Conservation (phyloP, 257 asterid species). For the Capsicum rhomboideum region DNA sequence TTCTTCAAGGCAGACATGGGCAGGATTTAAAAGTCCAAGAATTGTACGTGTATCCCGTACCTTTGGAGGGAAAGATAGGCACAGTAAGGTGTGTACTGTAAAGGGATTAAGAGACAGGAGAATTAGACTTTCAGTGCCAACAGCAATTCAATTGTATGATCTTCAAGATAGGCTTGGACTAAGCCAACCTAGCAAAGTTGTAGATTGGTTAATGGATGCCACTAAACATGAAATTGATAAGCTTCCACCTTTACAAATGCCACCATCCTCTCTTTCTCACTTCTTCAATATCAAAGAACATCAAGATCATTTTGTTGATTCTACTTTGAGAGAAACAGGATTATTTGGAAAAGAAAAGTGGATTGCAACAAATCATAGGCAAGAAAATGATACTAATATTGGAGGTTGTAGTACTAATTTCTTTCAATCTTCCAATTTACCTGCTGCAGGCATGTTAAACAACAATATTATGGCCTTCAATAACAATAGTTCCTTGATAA, state of each 20-base stretch:
- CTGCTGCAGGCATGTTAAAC: background rate
- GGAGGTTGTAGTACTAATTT: slow-evolving; percentile 8
- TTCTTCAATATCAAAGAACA: background rate
- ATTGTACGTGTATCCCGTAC: slow-evolving; percentile 53
- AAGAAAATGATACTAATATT: no score
- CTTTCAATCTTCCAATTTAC: slow-evolving; percentile 35
- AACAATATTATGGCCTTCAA: background rate
- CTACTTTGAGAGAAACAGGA: background rate
- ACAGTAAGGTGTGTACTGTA: slow-evolving; percentile 68
- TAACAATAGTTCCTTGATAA: slow-evolving; percentile 2
- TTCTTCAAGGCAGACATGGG: slow-evolving; percentile 23
- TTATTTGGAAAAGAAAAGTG: slow-evolving; percentile 12
- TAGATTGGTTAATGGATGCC: slow-evolving; percentile 62
- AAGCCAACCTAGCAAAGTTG: slow-evolving; percentile 66
- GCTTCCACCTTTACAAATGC: slow-evolving; percentile 59
- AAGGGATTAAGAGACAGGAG: slow-evolving; percentile 61
- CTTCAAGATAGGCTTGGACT: slow-evolving; percentile 70
- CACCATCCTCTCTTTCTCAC: slow-evolving; percentile 11
- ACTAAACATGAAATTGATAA: slow-evolving; percentile 48
- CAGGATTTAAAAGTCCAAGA: slow-evolving; percentile 51
- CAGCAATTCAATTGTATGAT: slow-evolving; percentile 62
- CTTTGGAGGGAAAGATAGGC: slow-evolving; percentile 71
- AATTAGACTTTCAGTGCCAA: slow-evolving; percentile 62
- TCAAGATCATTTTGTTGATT: background rate
- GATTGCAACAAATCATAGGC: slow-evolving; percentile 11